These are phyloP conservation scores for Brachypodium distachyon DNA, from an alignment of 202 grass and related monocot species.

Conservation along the genomic window DNA sequence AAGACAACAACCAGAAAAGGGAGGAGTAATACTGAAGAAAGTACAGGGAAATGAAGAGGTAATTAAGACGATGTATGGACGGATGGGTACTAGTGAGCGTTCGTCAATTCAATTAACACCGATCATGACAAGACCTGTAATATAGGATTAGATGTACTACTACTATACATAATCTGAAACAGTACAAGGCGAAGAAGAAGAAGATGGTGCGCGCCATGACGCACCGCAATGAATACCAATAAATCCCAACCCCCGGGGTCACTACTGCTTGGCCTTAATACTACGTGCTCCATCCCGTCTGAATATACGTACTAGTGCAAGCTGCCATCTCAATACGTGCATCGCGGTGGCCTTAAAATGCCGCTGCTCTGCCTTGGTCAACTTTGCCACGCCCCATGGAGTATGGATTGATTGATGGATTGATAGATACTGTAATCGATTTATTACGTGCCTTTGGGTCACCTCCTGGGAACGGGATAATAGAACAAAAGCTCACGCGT, in stretches of 20 bases:
- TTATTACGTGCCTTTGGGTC: too few species aligned
- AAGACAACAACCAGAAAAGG: neutral
- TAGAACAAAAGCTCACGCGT: too few species aligned
- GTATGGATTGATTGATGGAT: too few species aligned
- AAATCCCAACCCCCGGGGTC: neutral
- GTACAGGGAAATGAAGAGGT: too few species aligned
- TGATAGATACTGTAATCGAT: too few species aligned
- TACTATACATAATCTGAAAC: slow-evolving; percentile 15
- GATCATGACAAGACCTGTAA: neutral
- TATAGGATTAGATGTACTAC: neutral
- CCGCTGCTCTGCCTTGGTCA: slow-evolving; percentile 24
- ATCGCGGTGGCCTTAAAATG: slow-evolving; percentile 27
- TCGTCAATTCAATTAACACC: neutral
- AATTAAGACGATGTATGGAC: too few species aligned
- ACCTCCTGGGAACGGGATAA: too few species aligned
- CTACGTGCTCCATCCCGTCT: too few species aligned
- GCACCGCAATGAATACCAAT: slow-evolving; percentile 36
- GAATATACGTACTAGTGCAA: neutral
- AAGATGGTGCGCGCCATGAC: too few species aligned
- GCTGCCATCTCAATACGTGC: slow-evolving; percentile 3
- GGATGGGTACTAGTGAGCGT: neutral
- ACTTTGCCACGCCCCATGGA: slow-evolving; percentile 41
- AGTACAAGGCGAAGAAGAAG: too few species aligned
- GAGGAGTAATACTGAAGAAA: neutral
- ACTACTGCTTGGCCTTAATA: neutral